Conservation (phyloP, 805 yeast species). For the Monosporozyma aerobia region DNA sequence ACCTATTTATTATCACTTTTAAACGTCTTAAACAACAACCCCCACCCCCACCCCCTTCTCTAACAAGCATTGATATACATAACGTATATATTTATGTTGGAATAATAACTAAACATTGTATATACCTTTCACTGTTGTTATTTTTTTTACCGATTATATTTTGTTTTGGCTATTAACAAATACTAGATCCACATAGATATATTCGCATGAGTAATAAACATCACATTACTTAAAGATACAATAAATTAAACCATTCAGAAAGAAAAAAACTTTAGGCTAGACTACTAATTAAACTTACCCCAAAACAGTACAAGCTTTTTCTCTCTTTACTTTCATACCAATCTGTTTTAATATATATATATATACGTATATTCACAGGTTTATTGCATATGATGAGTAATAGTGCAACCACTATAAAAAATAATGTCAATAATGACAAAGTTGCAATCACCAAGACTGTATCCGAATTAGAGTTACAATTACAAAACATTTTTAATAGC, state of each 20-base stretch:
- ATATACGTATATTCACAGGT: background rate
- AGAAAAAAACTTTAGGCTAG: background rate
- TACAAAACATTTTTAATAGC: slow-evolving; percentile 17
- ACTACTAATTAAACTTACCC: background rate
- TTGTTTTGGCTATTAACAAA: background rate
- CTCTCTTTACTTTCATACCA: background rate
- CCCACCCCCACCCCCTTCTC: background rate
- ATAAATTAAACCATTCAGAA: background rate
- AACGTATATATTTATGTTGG: background rate
- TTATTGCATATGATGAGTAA: background rate
- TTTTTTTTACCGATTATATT: background rate
- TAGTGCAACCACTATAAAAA: background rate
- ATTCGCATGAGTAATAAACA: background rate
- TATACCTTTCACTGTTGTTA: background rate
- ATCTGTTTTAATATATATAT: background rate
- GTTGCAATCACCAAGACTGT: slow-evolving; percentile 12
- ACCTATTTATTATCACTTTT: background rate
- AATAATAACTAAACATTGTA: background rate
- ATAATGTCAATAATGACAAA: background rate
- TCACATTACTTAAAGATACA: background rate
- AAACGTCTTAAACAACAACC: background rate
- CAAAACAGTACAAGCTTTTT: background rate
- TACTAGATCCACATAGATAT: background rate
- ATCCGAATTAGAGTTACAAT: slow-evolving; percentile 15
- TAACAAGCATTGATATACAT: background rate